A percentile compares a stretch with the other conserved stretches of the same genome.
These are phyloP conservation scores for Aspergillus hortae DNA, from an alignment of 2,329 filamentous ascomycete species.

Conservation along the genomic window DNA sequence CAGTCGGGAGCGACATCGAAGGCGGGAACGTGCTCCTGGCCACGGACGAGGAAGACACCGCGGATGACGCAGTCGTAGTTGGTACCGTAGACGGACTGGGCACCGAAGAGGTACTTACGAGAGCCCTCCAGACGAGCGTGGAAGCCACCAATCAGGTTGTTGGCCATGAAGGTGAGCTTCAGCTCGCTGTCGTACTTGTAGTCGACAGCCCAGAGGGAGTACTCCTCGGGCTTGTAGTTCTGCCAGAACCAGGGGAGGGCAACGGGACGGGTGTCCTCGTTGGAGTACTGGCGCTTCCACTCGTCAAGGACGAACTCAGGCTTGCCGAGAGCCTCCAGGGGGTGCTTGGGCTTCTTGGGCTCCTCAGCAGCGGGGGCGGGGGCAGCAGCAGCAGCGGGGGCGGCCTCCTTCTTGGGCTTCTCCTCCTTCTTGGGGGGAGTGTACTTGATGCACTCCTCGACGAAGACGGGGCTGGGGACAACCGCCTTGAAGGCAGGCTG, in stretches of 20 bases:
- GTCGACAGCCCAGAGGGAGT: slow-evolving; percentile 88
- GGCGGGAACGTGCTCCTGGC: slow-evolving; percentile 77
- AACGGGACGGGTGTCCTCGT: slow-evolving; percentile 76
- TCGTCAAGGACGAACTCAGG: slow-evolving; percentile 84
- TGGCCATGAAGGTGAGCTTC: slow-evolving; percentile 96
- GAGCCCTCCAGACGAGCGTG: slow-evolving; percentile 94
- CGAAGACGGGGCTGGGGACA: slow-evolving; percentile 69
- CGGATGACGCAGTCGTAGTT: slow-evolving; percentile 87
- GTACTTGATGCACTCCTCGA: slow-evolving; percentile 76
- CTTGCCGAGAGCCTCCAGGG: slow-evolving; percentile 77
- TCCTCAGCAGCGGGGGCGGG: slow-evolving; percentile 50
- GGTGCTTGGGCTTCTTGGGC: slow-evolving; percentile 88
- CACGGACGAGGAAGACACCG: slow-evolving; percentile 93
- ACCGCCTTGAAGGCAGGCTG: slow-evolving; percentile 86
- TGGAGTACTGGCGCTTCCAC: slow-evolving; percentile 99
- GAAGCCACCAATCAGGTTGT: slow-evolving; percentile 98
- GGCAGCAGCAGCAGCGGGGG: slow-evolving; percentile 56
- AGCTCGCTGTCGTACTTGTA: slow-evolving; percentile 99
- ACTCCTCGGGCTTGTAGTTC: slow-evolving; percentile 89
- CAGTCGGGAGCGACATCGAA: slow-evolving; percentile 97
- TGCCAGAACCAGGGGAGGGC: slow-evolving; percentile 99
- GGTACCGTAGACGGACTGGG: slow-evolving; percentile 80
- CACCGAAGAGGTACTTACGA: slow-evolving; percentile 97
- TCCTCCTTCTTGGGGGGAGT: slow-evolving; percentile 68
- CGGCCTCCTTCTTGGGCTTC: slow-evolving; percentile 68